These are phyloP conservation scores for Nitzschia sp. DNA, from an alignment of 108 stramenopile genomes.

Conservation along the genomic window DNA sequence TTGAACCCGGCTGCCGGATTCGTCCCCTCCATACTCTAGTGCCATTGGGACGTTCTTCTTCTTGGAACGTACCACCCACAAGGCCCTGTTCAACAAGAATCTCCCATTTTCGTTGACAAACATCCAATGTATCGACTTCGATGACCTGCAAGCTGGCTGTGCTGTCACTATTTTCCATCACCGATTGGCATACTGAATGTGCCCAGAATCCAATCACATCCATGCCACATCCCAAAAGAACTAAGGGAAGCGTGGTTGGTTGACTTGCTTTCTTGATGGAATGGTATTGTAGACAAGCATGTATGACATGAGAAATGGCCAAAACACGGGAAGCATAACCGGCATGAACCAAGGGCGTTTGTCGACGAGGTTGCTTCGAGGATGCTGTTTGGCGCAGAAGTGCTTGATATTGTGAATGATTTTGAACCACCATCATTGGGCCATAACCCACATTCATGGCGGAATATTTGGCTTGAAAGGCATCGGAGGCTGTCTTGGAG, in stretches of 20 bases:
- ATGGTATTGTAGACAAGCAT: conserved; percentile 15
- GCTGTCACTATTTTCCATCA: neutral
- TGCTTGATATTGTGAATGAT: conserved; percentile 12
- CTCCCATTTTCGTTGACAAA: conserved; percentile 25
- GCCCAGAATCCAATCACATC: conserved; percentile 76
- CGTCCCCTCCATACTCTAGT: neutral
- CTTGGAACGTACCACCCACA: neutral
- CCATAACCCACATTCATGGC: conserved; percentile 50
- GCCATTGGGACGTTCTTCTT: neutral
- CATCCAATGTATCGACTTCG: conserved; percentile 37
- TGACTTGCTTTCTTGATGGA: neutral
- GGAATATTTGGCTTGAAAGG: conserved; percentile 66
- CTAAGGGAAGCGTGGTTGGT: conserved; percentile 39
- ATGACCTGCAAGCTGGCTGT: conserved; percentile 12
- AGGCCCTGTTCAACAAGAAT: conserved; percentile 10
- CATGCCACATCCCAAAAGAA: conserved; percentile 73
- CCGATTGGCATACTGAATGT: conserved; percentile 23
- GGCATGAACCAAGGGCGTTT: conserved; percentile 79
- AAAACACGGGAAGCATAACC: conserved; percentile 74
- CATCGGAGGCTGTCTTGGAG: conserved; percentile 64
- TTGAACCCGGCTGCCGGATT: neutral
- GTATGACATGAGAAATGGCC: conserved; percentile 42
- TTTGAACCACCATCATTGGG: conserved; percentile 19
- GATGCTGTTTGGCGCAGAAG: conserved; percentile 1
- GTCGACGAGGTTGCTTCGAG: conserved; percentile 25